Evolutionary conservation across 768 basidiomycete species (phyloP).

Genomic region (Agaricus sinodeliciosus): DNA sequence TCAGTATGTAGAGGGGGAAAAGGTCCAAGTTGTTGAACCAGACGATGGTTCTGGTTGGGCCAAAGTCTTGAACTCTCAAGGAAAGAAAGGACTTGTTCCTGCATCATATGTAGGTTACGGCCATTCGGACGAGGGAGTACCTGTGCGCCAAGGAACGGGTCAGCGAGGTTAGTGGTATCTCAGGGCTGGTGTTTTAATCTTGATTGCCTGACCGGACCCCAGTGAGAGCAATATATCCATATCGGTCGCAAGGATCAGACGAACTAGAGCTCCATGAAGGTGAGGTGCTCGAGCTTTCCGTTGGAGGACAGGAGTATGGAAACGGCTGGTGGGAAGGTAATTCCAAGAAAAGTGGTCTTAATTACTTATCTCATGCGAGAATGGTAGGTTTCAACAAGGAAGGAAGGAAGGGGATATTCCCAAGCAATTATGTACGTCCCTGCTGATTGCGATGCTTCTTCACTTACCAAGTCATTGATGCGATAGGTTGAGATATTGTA

Average conservation of each 20-base stretch:
- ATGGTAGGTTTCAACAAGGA: constrained; percentile 48
- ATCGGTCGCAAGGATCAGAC: constrained; percentile 65
- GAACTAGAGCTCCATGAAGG: constrained; percentile 61
- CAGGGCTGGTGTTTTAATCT: background rate
- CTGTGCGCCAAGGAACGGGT: constrained; percentile 27
- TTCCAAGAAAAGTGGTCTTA: constrained; percentile 10
- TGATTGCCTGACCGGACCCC: constrained; percentile 8
- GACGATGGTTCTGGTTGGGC: constrained; percentile 88
- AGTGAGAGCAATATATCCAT: constrained; percentile 84
- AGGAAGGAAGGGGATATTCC: constrained; percentile 76
- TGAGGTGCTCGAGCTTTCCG: constrained; percentile 57
- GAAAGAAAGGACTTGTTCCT: constrained; percentile 71
- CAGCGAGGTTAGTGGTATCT: constrained; percentile 42
- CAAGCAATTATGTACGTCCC: constrained; percentile 76
- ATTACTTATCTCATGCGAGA: constrained; percentile 12
- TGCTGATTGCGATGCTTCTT: constrained; percentile 2
- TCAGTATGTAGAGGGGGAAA: constrained; percentile 45
- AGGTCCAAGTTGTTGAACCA: constrained; percentile 64
- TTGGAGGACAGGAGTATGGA: constrained; percentile 59
- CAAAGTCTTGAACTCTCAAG: constrained; percentile 56
- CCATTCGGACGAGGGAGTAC: constrained; percentile 15
- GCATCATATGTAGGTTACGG: constrained; percentile 64
- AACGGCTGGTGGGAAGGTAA: constrained; percentile 88
- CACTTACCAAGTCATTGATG: background rate
- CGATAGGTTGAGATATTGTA: constrained; percentile 9